phyloP scores from a whole-genome alignment of 257 asterid genomes.

The Verbena officinalis region DNA sequence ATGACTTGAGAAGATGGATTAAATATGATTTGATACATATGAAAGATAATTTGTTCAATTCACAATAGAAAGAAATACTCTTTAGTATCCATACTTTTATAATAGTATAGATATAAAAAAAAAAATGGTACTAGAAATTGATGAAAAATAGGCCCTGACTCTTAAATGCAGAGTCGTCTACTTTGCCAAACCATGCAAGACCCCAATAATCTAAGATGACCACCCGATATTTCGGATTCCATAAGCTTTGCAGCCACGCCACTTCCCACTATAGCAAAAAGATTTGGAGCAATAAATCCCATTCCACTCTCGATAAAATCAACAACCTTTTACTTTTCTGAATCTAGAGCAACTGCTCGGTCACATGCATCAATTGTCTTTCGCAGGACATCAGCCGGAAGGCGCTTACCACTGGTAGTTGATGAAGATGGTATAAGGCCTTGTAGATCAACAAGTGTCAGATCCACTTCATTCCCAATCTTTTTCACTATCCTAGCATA shows the following conservation, averaged over 20 bases:
- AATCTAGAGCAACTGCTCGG: slow-evolving; percentile 80
- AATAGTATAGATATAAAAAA: no score
- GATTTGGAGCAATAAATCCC: slow-evolving; percentile 97
- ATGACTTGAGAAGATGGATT: no score
- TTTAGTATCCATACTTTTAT: no score
- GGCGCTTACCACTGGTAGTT: slow-evolving; percentile 96
- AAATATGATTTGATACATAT: no score
- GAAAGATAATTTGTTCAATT: no score
- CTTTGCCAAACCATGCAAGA: no score
- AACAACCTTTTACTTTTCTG: slow-evolving; percentile 84
- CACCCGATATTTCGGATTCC: slow-evolving; percentile 99
- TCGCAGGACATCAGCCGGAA: slow-evolving; percentile 81
- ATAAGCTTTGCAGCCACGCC: slow-evolving; percentile 97
- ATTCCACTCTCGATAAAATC: slow-evolving; percentile 95
- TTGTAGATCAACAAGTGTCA: slow-evolving; percentile 94
- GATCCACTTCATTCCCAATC: slow-evolving; percentile 84
- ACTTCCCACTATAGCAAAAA: slow-evolving; percentile 93
- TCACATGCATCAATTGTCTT: slow-evolving; percentile 92
- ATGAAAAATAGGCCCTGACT: no score
- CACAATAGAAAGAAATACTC: no score
- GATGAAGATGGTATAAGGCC: slow-evolving; percentile 96
- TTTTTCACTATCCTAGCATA: slow-evolving; percentile 92
- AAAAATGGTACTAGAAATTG: no score
- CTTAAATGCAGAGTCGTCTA: no score
- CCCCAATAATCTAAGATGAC: no score